phyloP scores from a whole-genome alignment of 2,329 filamentous ascomycete genomes.

The Aspergillus unguis region DNA sequence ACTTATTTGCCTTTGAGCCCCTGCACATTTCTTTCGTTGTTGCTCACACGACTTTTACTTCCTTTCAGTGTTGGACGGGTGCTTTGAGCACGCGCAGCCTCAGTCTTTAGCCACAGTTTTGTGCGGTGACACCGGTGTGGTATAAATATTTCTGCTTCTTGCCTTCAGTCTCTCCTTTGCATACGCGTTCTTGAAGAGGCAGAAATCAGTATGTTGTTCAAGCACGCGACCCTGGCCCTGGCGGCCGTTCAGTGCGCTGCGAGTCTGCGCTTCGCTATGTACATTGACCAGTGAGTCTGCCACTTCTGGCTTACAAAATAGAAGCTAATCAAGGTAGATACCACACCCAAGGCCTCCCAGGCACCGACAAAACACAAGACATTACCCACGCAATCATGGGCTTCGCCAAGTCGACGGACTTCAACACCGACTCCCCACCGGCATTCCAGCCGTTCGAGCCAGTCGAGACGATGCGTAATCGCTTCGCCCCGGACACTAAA shows the following conservation, averaged over 20 bases:
- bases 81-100: neutral
- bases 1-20: neutral
- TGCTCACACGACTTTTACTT: neutral
- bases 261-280: constrained; percentile 41
- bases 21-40: neutral
- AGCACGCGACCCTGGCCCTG: constrained; percentile 26
- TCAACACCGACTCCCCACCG: constrained; percentile 45
- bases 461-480: constrained; percentile 49
- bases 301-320: neutral
- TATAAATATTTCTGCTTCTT: neutral
- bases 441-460: constrained; percentile 54
- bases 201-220: constrained; percentile 23
- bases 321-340: constrained; percentile 33
- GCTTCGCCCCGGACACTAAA: constrained; percentile 57
- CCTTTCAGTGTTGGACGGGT: neutral
- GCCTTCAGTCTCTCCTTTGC: neutral
- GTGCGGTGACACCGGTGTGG: neutral
- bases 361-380: constrained; percentile 34
- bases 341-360: constrained; percentile 39
- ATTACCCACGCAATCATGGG: constrained; percentile 56
- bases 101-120: neutral
- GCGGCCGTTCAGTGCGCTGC: constrained; percentile 29
- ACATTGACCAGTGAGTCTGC: constrained; percentile 46
- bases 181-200: neutral
- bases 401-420: constrained; percentile 52